These are phyloP conservation scores for Epichloe uncinata DNA, from an alignment of 2,329 filamentous ascomycete genomes.

Conservation along the genomic window DNA sequence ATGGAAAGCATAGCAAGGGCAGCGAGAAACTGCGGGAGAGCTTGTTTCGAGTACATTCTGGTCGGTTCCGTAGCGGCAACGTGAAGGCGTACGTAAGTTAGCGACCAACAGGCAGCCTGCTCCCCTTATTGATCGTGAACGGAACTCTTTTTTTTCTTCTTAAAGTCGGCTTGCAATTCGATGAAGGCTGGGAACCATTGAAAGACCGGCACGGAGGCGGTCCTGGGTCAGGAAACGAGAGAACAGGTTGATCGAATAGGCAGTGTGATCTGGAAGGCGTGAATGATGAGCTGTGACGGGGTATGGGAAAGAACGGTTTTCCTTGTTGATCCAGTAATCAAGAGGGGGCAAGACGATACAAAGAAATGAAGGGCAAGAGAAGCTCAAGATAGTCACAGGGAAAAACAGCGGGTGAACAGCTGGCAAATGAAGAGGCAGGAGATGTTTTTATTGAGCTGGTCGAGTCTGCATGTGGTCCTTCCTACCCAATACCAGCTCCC, in stretches of 20 bases:
- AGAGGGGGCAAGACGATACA: neutral
- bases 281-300: neutral
- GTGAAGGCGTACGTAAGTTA: neutral
- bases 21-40: conserved; percentile 34
- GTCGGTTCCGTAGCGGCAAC: neutral
- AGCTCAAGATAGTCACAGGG: neutral
- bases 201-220: neutral
- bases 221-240: neutral
- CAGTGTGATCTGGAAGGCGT: neutral
- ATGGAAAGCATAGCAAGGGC: conserved; percentile 33
- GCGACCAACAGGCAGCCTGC: neutral
- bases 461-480: neutral
- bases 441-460: conserved; percentile 1
- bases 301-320: neutral
- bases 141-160: neutral
- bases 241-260: neutral
- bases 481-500: neutral
- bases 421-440: neutral
- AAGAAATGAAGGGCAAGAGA: conserved; percentile 1
- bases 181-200: neutral
- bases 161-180: neutral
- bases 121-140: neutral
- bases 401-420: neutral
- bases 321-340: neutral
- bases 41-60: conserved; percentile 33